Conservation (phyloP, 106 monocot species). For the Amphibolis antarctica region DNA sequence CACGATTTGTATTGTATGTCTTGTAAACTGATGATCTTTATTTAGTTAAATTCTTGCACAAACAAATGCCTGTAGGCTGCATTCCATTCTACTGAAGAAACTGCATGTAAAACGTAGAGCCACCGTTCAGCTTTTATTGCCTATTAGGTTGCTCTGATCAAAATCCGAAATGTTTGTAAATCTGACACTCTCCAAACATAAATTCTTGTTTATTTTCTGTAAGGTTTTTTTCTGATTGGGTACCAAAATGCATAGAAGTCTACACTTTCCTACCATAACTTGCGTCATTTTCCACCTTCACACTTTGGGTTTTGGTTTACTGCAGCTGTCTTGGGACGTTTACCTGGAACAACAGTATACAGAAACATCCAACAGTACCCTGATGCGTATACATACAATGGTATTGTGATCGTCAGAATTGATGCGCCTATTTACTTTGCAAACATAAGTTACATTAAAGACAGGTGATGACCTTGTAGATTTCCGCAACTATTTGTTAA, state of each 20-base stretch:
- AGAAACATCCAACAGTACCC: conserved; percentile 86
- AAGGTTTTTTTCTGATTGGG: too few species aligned
- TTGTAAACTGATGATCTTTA: too few species aligned
- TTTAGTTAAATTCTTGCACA: neutral
- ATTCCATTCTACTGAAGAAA: neutral
- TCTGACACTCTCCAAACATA: too few species aligned
- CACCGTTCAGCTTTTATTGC: neutral
- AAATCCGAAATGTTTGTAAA: too few species aligned
- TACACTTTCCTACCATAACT: neutral
- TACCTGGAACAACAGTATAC: conserved; percentile 96
- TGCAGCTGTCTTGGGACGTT: conserved; percentile 82
- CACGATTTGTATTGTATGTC: too few species aligned
- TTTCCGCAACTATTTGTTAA: neutral
- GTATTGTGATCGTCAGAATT: conserved; percentile 82
- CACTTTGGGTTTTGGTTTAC: neutral
- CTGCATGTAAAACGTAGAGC: neutral
- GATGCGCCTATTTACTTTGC: conserved; percentile 99
- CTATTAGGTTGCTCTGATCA: too few species aligned
- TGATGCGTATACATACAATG: conserved; percentile 91
- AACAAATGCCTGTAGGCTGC: neutral
- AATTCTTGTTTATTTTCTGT: too few species aligned
- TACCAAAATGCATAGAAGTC: too few species aligned
- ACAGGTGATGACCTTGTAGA: conserved; percentile 40
- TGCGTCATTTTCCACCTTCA: neutral
- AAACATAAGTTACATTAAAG: conserved; percentile 93